Evolutionary conservation across 257 asterid genomes (phyloP), one percentile per base, ranked within the genome.

Genomic region (Solanum appendiculatum): DNA sequence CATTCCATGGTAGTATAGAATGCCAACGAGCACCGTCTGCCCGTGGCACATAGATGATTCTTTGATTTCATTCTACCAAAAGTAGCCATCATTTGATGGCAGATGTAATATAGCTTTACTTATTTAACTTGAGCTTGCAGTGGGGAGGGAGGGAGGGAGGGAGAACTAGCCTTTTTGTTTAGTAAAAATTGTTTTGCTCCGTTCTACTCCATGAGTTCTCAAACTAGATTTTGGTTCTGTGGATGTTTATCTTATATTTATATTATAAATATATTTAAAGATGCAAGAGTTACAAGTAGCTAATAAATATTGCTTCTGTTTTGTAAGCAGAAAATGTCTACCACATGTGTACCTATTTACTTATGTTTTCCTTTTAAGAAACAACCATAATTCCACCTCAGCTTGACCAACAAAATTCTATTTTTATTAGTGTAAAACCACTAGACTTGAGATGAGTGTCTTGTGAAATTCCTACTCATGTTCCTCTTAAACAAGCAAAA

Each of bases 21-120:
- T 31, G 31, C 69, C 85, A 10, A 31, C 68, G 31, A 48, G 44
- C 69, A 4, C 56, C 20, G 4, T 25, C 73, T 40, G 31, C 64
- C 70, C 42, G 5, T 56, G 87, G 84, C 69, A 31, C 58, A 86
- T 75, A 86, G 82, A 40, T 51, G 70, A 86, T 86, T 86, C 84
- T 86, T 86, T 86, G 84, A 86, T 72, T 73, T 33, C 68, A 86
- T 86, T 69, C 56, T 48, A 6, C 69, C 85, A 81, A 48, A 81
- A 51, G 68, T 33, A 18, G 72, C 58, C 84, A 72, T 73, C 84
- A 86, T 86, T 86, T 44, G 87, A 86, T 86, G 87, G 87, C 73
- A 86, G 82, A 72, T 86, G 87, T 86, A 86, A 58, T 33, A 86
- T 86, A 86, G 31, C 48, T 54, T 86, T 86, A 56, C 18, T 33